Evolutionary conservation across 306 rosid genomes (phyloP).

Genomic region (Inga oerstediana): DNA sequence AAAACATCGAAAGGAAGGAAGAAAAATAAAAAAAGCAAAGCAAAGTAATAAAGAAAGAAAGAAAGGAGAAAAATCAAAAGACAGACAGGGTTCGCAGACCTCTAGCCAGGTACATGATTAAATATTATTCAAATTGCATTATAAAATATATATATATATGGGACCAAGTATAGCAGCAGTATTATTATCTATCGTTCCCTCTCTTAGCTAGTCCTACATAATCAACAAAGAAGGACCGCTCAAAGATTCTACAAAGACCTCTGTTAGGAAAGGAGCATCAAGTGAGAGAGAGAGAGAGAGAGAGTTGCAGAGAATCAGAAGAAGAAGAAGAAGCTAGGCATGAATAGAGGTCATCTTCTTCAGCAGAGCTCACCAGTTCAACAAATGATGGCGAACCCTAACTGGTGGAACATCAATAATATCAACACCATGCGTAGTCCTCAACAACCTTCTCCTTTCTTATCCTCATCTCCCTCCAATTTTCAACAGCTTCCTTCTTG

Average conservation of each 20-base stretch:
- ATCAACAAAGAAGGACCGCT: constrained; percentile 55
- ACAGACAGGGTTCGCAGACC: constrained; percentile 56
- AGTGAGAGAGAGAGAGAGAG: neutral
- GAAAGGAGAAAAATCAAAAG: constrained; percentile 40
- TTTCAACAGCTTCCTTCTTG: constrained; percentile 48
- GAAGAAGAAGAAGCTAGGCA: constrained; percentile 32
- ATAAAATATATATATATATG: constrained; percentile 18
- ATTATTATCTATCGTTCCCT: constrained; percentile 7
- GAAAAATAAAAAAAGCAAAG: constrained; percentile 33
- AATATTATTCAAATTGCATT: constrained; percentile 53
- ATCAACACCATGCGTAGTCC: constrained; percentile 54
- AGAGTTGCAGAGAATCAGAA: neutral
- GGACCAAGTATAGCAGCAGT: constrained; percentile 35
- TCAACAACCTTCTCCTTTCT: constrained; percentile 58
- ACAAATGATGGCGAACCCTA: constrained; percentile 94
- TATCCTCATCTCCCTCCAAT: constrained; percentile 45
- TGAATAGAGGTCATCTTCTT: constrained; percentile 75
- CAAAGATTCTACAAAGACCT: constrained; percentile 62
- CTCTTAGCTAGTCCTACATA: constrained; percentile 49
- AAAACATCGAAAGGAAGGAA: constrained; percentile 44
- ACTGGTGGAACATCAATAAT: constrained; percentile 81
- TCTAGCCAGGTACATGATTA: constrained; percentile 62
- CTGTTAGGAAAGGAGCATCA: constrained; percentile 40
- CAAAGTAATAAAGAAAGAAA: constrained; percentile 54
- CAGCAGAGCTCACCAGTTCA: constrained; percentile 94